Evolutionary conservation across 2,329 filamentous ascomycete species (phyloP).

Genomic region (Iodosphaeria phyllophila): DNA sequence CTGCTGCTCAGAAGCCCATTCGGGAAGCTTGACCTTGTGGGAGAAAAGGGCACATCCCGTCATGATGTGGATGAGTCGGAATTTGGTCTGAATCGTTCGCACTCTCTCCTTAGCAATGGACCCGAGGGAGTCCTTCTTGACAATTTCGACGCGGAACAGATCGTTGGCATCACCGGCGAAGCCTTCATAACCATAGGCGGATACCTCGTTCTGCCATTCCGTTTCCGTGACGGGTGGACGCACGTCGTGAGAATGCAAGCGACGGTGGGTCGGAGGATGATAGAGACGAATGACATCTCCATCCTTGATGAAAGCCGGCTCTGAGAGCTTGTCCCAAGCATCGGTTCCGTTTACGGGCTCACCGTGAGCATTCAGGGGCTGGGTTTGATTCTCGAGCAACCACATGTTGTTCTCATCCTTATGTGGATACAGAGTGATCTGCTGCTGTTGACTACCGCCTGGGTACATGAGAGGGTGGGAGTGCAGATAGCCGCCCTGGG

Average conservation of each 20-base stretch:
- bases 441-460: constrained; percentile 92
- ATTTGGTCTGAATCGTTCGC: constrained; percentile 91
- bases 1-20: constrained; percentile 96
- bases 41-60: constrained; percentile 92
- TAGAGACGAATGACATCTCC: constrained; percentile 69
- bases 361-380: constrained; percentile 61
- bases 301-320: constrained; percentile 53
- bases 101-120: constrained; percentile 64
- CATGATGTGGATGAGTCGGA: constrained; percentile 89
- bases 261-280: constrained; percentile 66
- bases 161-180: constrained; percentile 97
- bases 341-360: constrained; percentile 60
- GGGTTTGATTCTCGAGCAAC: constrained; percentile 80
- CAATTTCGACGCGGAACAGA: constrained; percentile 83
- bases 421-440: constrained; percentile 95
- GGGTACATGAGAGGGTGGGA: constrained; percentile 97
- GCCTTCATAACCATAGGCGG: constrained; percentile 91
- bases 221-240: constrained; percentile 71
- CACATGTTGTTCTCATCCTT: constrained; percentile 98
- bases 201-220: constrained; percentile 92
- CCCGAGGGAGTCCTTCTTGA: constrained; percentile 72
- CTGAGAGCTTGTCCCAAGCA: constrained; percentile 63
- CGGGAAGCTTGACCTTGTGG: constrained; percentile 95
- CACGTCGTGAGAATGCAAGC: constrained; percentile 90
- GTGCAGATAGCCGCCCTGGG: constrained; percentile 92